Conservation (phyloP, 169 alveolate species). For the Plasmodium berghei region DNA sequence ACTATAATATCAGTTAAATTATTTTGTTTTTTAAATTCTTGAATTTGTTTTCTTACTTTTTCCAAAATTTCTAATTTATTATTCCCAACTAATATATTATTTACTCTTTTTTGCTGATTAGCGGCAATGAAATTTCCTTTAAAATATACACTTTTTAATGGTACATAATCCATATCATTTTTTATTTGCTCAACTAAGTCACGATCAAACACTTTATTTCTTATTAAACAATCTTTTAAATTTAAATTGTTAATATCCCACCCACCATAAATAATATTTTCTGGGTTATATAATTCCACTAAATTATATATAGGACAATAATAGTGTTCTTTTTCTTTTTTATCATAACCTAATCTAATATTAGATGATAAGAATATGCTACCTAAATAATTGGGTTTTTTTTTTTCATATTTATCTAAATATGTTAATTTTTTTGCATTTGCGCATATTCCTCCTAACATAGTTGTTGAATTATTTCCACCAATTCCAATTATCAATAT, state of each 20-base stretch:
- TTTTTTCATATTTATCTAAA: constrained; percentile 89
- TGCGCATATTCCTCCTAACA: constrained; percentile 90
- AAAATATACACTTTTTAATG: constrained; percentile 87
- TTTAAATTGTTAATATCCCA: constrained; percentile 92
- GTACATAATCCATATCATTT: constrained; percentile 84
- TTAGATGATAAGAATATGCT: constrained; percentile 88
- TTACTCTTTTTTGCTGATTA: constrained; percentile 91
- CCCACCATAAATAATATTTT: constrained; percentile 89
- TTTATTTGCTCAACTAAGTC: constrained; percentile 86
- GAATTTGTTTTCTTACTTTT: constrained; percentile 86
- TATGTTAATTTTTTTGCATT: constrained; percentile 87
- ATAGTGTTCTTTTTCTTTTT: constrained; percentile 81
- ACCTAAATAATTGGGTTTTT: constrained; percentile 90
- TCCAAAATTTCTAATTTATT: constrained; percentile 87
- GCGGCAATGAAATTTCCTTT: constrained; percentile 91
- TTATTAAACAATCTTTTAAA: constrained; percentile 87
- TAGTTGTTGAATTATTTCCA: constrained; percentile 93
- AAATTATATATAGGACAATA: constrained; percentile 88
- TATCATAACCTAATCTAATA: constrained; percentile 85
- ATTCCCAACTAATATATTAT: constrained; percentile 85
- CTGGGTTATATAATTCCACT: constrained; percentile 91
- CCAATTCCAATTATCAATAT: constrained; percentile 93
- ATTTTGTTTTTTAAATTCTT: constrained; percentile 86
- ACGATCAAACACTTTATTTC: constrained; percentile 91
- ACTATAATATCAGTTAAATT: constrained; percentile 89